A percentile compares a stretch with the other conserved stretches of the same genome.
These are phyloP conservation scores for Candida dendrica DNA, from an alignment of 805 yeast genomes.

Conservation along the genomic window DNA sequence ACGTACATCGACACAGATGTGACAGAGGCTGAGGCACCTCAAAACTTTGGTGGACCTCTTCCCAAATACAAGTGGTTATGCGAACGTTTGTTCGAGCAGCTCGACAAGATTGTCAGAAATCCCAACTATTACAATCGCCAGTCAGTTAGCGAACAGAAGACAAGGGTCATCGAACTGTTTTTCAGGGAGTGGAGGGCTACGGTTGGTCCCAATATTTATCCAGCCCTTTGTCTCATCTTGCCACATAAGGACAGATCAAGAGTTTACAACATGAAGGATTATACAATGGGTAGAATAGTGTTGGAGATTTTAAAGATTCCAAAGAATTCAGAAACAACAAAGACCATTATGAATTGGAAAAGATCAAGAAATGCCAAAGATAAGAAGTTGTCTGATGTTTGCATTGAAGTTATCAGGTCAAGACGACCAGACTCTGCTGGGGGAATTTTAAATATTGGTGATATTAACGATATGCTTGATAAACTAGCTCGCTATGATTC, in stretches of 20 bases:
- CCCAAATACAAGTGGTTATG: constrained; percentile 32
- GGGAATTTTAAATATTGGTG: constrained; percentile 35
- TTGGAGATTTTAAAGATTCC: constrained; percentile 51
- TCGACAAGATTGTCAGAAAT: constrained; percentile 17
- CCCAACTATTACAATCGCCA: constrained; percentile 5
- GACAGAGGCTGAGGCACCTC: constrained; percentile 4
- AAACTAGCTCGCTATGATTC: constrained; percentile 27
- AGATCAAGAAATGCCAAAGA: constrained; percentile 27
- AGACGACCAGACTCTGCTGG: constrained; percentile 35
- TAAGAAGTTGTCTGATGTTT: constrained; percentile 39
- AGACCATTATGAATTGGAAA: constrained; percentile 41
- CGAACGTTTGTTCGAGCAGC: constrained; percentile 22
- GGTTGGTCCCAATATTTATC: constrained; percentile 60
- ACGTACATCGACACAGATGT: not conserved
- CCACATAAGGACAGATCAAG: constrained; percentile 58
- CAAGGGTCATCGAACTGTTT: constrained; percentile 30
- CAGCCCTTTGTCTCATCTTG: constrained; percentile 52
- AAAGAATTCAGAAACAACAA: constrained; percentile 54
- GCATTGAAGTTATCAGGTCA: constrained; percentile 41
- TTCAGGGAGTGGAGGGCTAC: constrained; percentile 42
- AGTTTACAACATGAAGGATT: constrained; percentile 58
- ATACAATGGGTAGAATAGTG: constrained; percentile 43
- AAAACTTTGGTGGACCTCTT: constrained; percentile 22
- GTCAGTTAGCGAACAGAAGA: constrained; percentile 11
- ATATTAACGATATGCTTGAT: constrained; percentile 42